Percentiles rank a stretch among this genome's conserved stretches.
Conservation (phyloP, 129 eudicot species). For the Pseudognaphalium luteoalbum region DNA sequence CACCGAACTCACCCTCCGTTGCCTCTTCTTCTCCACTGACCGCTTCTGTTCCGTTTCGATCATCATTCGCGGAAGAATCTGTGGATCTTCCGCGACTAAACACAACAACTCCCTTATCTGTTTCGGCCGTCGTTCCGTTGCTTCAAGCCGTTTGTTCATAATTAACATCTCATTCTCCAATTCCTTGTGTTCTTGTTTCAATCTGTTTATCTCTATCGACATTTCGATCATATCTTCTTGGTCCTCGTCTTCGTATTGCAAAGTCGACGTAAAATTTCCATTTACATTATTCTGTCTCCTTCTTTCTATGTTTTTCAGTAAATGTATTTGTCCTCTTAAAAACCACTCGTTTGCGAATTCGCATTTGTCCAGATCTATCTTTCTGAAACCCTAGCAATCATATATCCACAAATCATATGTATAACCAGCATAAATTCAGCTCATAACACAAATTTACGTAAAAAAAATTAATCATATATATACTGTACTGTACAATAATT, state of each 20-base stretch:
- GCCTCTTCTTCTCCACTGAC: constrained; percentile 32
- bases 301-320: constrained; percentile 56
- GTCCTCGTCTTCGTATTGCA: not conserved
- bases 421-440: no score
- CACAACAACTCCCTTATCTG: constrained; percentile 65
- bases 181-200: constrained; percentile 50
- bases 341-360: constrained; percentile 78
- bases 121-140: constrained; percentile 63
- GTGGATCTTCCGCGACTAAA: constrained; percentile 59
- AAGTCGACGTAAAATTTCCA: not conserved
- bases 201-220: constrained; percentile 47
- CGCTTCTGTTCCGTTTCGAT: constrained; percentile 38
- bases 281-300: constrained; percentile 38
- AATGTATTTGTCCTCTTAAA: constrained; percentile 67
- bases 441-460: not conserved
- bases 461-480: constrained; percentile 47
- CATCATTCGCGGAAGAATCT: constrained; percentile 52
- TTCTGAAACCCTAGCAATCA: constrained; percentile 67
- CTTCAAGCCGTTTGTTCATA: constrained; percentile 60
- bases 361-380: constrained; percentile 74
- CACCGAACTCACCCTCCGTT: constrained; percentile 9
- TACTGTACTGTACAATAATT: not conserved
- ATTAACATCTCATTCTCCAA: constrained; percentile 49
- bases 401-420: not conserved
- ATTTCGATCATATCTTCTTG: constrained; percentile 39